Percentiles rank a stretch among this genome's conserved stretches.
Conservation (phyloP, 306 rosid species). For the Dryas alaskensis region DNA sequence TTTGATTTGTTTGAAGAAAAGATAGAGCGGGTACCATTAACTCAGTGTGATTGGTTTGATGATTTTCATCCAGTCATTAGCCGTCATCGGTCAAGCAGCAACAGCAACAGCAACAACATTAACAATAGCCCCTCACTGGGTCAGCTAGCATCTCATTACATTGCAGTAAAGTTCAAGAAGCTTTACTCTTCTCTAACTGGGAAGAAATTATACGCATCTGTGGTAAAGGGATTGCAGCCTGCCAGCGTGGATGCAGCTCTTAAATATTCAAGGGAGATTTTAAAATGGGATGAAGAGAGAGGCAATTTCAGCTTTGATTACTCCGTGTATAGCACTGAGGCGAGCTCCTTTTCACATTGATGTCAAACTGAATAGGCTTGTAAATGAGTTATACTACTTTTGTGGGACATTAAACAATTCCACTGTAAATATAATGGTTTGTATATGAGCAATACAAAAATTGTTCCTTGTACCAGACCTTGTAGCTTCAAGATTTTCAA, state of each 20-base stretch:
- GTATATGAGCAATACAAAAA: constrained; percentile 33
- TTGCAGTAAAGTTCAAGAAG: constrained; percentile 90
- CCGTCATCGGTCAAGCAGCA: constrained; percentile 47
- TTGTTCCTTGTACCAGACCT: background rate
- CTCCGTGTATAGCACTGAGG: constrained; percentile 79
- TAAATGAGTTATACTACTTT: constrained; percentile 12
- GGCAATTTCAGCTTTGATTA: constrained; percentile 73
- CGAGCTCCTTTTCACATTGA: constrained; percentile 63
- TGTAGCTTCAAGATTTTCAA: constrained; percentile 11
- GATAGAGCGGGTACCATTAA: constrained; percentile 61
- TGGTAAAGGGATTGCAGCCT: constrained; percentile 75
- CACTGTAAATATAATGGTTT: constrained; percentile 31
- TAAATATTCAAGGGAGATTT: constrained; percentile 80
- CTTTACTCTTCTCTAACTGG: constrained; percentile 74
- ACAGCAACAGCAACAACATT: constrained; percentile 51
- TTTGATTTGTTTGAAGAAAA: constrained; percentile 75
- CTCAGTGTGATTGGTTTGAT: constrained; percentile 77
- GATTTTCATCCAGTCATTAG: constrained; percentile 77
- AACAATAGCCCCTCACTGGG: constrained; percentile 65
- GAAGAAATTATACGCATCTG: constrained; percentile 68
- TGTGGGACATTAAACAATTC: background rate
- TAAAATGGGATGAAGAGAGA: constrained; percentile 87
- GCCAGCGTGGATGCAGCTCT: constrained; percentile 77
- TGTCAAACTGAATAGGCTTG: constrained; percentile 28
- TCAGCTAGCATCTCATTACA: constrained; percentile 66